These are phyloP conservation scores for Crassisporium funariophilum DNA, from an alignment of 768 basidiomycete genomes.

Conservation along the genomic window DNA sequence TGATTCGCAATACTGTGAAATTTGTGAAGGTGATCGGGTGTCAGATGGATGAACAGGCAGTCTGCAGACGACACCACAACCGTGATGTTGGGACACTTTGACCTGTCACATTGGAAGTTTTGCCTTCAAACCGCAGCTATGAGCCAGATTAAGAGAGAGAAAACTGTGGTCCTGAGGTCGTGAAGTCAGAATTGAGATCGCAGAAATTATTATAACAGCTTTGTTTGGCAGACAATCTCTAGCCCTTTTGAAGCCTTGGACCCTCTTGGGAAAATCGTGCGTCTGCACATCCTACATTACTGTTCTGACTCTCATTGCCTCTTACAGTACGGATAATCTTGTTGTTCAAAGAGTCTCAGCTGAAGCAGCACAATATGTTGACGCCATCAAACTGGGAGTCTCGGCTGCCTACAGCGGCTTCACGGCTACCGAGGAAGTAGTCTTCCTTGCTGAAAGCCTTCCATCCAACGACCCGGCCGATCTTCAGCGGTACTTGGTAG, in stretches of 20 bases:
- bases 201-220: too few relatives aligned
- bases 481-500: constrained; percentile 9
- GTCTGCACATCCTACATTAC: background rate
- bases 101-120: too few relatives aligned
- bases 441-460: constrained; percentile 9
- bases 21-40: too few relatives aligned
- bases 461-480: constrained; percentile 12
- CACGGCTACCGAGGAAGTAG: constrained; percentile 15
- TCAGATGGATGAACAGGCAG: too few relatives aligned
- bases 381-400: constrained; percentile 11
- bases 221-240: constrained; percentile 5
- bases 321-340: background rate
- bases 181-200: too few relatives aligned
- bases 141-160: too few relatives aligned
- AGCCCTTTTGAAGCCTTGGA: constrained; percentile 10
- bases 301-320: background rate
- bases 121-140: too few relatives aligned
- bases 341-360: constrained; percentile 2
- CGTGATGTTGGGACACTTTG: too few relatives aligned
- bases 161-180: too few relatives aligned
- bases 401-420: constrained; percentile 14
- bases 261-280: constrained; percentile 2
- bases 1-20: too few relatives aligned
- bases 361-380: constrained; percentile 8
- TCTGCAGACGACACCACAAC: too few relatives aligned